Conservation (phyloP, 169 alveolate genomes). For the Eimeria maxima region DNA sequence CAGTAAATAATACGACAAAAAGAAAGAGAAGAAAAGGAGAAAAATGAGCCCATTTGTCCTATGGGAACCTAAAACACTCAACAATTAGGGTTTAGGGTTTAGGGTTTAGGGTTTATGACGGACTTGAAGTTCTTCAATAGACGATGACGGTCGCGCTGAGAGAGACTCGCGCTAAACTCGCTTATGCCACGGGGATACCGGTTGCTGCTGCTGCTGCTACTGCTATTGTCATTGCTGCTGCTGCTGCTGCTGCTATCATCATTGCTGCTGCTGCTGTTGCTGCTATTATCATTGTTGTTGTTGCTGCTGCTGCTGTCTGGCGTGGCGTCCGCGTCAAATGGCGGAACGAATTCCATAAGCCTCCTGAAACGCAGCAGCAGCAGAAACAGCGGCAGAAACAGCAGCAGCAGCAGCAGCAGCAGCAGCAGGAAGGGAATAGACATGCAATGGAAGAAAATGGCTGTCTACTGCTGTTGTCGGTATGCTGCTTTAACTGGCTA, state of each 20-base stretch:
- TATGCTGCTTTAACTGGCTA: no score
- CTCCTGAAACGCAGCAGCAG: not conserved
- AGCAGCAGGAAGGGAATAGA: not conserved
- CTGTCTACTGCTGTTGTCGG: no score
- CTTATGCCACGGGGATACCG: not conserved
- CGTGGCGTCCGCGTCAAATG: not conserved
- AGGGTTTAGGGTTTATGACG: not conserved
- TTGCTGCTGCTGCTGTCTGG: slow-evolving; percentile 9
- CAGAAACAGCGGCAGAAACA: not conserved
- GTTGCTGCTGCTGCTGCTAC: slow-evolving; percentile 12
- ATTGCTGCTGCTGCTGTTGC: not conserved
- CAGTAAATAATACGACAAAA: not conserved
- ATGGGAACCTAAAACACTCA: not conserved
- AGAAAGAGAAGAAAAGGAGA: not conserved
- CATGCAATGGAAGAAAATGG: no score
- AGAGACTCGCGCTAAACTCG: slow-evolving; percentile 6
- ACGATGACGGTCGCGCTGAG: not conserved
- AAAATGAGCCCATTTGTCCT: no score
- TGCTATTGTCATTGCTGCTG: not conserved
- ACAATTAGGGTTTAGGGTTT: not conserved
- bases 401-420: slow-evolving; percentile 1
- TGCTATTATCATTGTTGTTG: not conserved
- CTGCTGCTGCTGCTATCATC: not conserved
- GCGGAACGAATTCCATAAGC: not conserved
- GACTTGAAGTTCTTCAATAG: not conserved